Evolutionary conservation across 495 filamentous ascomycete species (phyloP), one percentile per base, ranked within the genome.

Genomic region (Aspergillus biplanus): DNA sequence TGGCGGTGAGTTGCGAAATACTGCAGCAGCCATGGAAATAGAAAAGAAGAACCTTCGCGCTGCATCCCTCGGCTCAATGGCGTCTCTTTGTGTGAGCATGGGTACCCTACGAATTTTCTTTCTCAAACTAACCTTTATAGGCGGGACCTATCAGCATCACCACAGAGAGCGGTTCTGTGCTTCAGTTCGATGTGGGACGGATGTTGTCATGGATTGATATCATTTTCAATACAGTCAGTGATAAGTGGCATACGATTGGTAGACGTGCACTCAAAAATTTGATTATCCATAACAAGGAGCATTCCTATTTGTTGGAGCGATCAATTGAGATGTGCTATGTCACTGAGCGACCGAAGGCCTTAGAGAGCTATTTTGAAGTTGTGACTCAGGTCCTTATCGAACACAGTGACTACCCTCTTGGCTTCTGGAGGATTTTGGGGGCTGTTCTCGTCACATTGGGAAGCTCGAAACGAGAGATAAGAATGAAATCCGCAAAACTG

Each of bases 351-450:
- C 83, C 92, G 1, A 96, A 94, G 73, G 87, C 93, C 12, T 80
- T 97, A 6, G 92, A 95, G 67, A 98, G 93, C 75, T 98, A 97
- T 73, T 97, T 99, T 68, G 90, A 92, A 59, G 94, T 97, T 1
- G 90, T 97, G 12, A 91, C 89, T 3, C 86, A 94, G 65, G 90
- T 98, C 12, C 83, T 99, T 2, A 84, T 88, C 27, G 92, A 96
- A 68, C 82, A 92, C 46, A 80, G 84, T 13, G 87, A 93, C 65
- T 95, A 96, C 64, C 85, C 86, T 13, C 82, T 89, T n/a, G 85
- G 89, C 13, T 97, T 97, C 70, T 97, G 92, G 92, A 92, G 89
- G 73, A 85, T 97, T 13, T 75, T 98, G 39, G 90, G 91, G 12
- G 87, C 95, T 39, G 92, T 93, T 34, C 78, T 99, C 7, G 97